phyloP scores from a whole-genome alignment of 352 stramenopile genomes.

The Phytophthora boehmeriae region DNA sequence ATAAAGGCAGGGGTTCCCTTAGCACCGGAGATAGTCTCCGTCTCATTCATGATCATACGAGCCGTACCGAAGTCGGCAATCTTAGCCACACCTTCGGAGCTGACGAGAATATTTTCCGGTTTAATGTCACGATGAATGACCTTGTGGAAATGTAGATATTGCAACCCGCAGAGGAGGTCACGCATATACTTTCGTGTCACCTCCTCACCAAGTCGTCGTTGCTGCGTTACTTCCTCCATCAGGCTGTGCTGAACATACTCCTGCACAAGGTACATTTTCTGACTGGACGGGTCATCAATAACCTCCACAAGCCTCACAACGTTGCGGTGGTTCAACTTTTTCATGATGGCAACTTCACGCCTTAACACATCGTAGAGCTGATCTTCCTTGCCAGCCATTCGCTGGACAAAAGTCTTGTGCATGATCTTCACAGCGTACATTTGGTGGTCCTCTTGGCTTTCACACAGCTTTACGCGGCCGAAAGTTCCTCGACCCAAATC shows the following conservation, averaged over 20 bases:
- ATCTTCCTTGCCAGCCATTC: conserved; percentile 87
- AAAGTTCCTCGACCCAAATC: conserved; percentile 92
- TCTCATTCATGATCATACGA: conserved; percentile 92
- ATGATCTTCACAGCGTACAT: conserved; percentile 92
- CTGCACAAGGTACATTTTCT: conserved; percentile 96
- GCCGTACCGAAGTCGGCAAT: conserved; percentile 92
- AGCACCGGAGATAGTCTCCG: conserved; percentile 80
- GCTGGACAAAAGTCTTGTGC: conserved; percentile 90
- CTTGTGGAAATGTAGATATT: conserved; percentile 94
- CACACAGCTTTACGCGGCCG: conserved; percentile 83
- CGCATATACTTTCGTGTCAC: conserved; percentile 88
- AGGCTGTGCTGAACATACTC: conserved; percentile 95
- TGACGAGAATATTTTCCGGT: conserved; percentile 89
- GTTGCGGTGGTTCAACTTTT: conserved; percentile 94
- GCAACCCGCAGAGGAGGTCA: conserved; percentile 87
- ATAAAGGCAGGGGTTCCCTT: conserved; percentile 92
- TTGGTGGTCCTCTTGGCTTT: conserved; percentile 78
- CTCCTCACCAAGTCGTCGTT: conserved; percentile 66
- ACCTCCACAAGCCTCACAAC: conserved; percentile 95
- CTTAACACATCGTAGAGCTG: conserved; percentile 83
- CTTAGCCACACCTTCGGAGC: conserved; percentile 82
- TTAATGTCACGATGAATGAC: conserved; percentile 95
- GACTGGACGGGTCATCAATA: conserved; percentile 92
- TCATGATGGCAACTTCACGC: conserved; percentile 96
- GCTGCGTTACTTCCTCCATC: conserved; percentile 87